These are phyloP conservation scores for Colletotrichum lini DNA, from an alignment of 2,329 filamentous ascomycete species.

Conservation along the genomic window DNA sequence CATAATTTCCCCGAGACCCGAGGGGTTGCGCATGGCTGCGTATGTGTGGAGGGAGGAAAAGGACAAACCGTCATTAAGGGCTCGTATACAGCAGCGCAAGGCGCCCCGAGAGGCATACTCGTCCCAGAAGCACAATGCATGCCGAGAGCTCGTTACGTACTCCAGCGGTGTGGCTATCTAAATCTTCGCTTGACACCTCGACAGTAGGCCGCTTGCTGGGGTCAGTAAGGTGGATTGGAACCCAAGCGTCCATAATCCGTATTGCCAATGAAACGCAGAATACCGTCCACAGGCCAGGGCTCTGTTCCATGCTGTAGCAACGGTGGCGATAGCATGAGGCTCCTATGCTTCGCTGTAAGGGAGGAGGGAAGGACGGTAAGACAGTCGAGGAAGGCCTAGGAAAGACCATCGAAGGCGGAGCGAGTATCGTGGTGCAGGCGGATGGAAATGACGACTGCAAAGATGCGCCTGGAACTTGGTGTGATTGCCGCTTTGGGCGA, in stretches of 20 bases:
- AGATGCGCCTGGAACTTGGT: neutral
- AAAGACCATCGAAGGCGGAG: too few relatives aligned
- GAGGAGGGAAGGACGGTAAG: neutral
- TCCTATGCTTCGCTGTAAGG: neutral
- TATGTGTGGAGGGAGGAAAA: neutral
- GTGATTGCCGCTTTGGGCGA: neutral
- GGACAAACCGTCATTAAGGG: neutral
- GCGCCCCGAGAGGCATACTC: neutral
- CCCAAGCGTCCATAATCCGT: neutral
- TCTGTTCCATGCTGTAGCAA: neutral
- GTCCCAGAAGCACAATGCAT: neutral
- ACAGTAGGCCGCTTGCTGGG: neutral
- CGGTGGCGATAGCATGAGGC: constrained; percentile 1
- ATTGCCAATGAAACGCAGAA: neutral
- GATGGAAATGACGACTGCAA: neutral
- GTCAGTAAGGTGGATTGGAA: neutral
- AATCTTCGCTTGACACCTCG: neutral
- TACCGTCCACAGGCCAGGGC: neutral
- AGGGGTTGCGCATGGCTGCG: neutral
- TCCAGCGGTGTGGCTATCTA: constrained; percentile 30
- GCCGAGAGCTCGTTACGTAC: neutral
- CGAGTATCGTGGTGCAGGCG: neutral
- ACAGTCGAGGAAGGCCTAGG: neutral
- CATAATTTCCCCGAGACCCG: neutral
- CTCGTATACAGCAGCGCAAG: neutral